Evolutionary conservation across 2,329 filamentous ascomycete species (phyloP), one percentile per base, ranked within the genome.

Genomic region (Apiospora sp.): DNA sequence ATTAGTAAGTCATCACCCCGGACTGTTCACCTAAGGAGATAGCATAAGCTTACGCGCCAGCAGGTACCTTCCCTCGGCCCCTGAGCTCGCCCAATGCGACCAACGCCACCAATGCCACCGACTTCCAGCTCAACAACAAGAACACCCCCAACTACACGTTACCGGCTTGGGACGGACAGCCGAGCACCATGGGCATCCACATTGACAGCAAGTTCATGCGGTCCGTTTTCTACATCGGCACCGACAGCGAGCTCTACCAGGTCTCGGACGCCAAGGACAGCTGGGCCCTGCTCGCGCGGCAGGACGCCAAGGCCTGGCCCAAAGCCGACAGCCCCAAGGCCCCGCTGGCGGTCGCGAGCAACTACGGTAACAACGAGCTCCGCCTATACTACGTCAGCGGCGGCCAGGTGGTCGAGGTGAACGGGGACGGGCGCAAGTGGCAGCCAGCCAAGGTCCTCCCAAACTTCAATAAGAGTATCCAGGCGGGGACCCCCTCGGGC

Each of bases 141-240:
- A 58, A 70, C 27, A 46, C 68, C 4, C 58, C 72, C 13, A 78
- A 75, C 75, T 81, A 81, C 74, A 78, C 71, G 4, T 77, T 83
- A 8, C 76, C 79, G 8, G 76, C 76, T 6, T 83, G 80, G 79
- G 75, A 78, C 67, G 81, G 81, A 69, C 79, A 72, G 13, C 75
- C 79, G 4, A 72, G 74, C 12, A 51, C 76, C 24, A 51, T 83
- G 30, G 81, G 77, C 48, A 51, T 82, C n/a, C 77, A 75, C 71
- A 75, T 80, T 58, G 79, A 83, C 76, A 74, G 69, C 16, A 69
- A 73, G 7, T 76, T 72, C 68, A 79, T 78, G 13, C 81, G 79
- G 37, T 79, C 73, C 72, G 67, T 84, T 58, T 83, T 81, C 77
- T 84, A 84, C 74, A 78, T 84, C 67, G 83, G 82, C 72, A 80